These are phyloP conservation scores for Pichia sp. DNA, from an alignment of 1,139 yeast genomes.

Conservation along the genomic window DNA sequence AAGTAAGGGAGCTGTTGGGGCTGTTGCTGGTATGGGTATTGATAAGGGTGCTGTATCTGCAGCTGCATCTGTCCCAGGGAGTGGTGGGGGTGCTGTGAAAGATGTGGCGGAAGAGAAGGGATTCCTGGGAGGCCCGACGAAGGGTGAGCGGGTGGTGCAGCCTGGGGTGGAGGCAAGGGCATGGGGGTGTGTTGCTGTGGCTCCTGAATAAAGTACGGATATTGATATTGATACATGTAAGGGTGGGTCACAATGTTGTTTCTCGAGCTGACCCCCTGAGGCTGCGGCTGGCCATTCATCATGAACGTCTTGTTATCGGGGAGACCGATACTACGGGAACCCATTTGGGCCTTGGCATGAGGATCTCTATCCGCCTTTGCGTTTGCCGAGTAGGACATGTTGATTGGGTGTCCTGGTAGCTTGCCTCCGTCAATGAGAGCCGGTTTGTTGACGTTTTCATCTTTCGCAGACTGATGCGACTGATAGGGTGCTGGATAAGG, in stretches of 20 bases:
- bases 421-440: not conserved
- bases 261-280: not conserved
- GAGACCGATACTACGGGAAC: not conserved
- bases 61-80: not conserved
- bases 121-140: not conserved
- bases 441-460: not conserved
- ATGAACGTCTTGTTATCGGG: too few species aligned
- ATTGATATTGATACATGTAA: slow-evolving; percentile 4
- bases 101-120: not conserved
- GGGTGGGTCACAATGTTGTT: not conserved
- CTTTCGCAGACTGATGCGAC: not conserved
- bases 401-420: not conserved
- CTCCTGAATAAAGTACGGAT: slow-evolving; percentile 1
- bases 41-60: slow-evolving; percentile 1
- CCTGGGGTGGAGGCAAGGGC: not conserved
- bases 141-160: not conserved
- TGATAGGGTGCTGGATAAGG: not conserved
- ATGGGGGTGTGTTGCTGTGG: not conserved
- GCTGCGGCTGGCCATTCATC: not conserved
- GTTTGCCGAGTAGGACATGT: not conserved
- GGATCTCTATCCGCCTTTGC: not conserved
- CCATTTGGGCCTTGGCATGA: not conserved
- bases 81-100: not conserved
- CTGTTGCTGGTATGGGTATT: slow-evolving; percentile 1
- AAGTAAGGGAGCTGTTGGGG: not conserved